These are phyloP conservation scores for Cryphonectria japonica DNA, from an alignment of 2,329 filamentous ascomycete genomes.

Conservation along the genomic window DNA sequence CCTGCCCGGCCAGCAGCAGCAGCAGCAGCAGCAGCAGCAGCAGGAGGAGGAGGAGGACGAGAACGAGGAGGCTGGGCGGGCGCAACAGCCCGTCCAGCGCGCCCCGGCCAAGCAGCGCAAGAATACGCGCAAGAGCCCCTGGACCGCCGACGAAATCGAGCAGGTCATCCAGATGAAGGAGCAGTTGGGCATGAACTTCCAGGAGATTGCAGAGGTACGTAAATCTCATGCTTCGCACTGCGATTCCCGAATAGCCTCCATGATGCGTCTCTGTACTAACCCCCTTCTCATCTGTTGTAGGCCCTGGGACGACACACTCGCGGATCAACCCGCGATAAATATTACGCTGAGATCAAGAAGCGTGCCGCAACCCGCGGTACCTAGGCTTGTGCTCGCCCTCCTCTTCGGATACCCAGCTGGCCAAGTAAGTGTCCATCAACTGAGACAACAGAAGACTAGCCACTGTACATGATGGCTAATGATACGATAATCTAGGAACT, in stretches of 20 bases:
- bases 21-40: background rate
- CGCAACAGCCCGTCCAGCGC: background rate
- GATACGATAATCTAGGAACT: background rate
- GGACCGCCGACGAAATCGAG: background rate
- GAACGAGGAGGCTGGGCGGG: too few species aligned
- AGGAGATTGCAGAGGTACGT: background rate
- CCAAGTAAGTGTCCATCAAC: background rate
- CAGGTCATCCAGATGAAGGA: background rate
- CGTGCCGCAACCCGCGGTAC: background rate
- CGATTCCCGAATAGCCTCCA: background rate
- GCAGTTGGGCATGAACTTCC: background rate
- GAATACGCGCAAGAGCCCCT: background rate
- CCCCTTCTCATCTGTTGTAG: background rate
- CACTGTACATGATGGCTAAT: background rate
- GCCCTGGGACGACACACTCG: background rate
- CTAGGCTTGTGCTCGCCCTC: background rate
- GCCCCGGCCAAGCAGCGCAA: background rate
- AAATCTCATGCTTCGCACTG: background rate
- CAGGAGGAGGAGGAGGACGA: too few species aligned
- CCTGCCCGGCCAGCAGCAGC: background rate
- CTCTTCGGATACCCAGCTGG: background rate
- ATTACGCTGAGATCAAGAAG: background rate
- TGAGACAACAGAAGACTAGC: background rate
- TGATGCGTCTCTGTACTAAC: background rate
- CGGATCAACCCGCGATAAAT: slow-evolving; percentile 5